phyloP scores from a whole-genome alignment of 2,329 filamentous ascomycete species.

The Elsinoe fawcettii region DNA sequence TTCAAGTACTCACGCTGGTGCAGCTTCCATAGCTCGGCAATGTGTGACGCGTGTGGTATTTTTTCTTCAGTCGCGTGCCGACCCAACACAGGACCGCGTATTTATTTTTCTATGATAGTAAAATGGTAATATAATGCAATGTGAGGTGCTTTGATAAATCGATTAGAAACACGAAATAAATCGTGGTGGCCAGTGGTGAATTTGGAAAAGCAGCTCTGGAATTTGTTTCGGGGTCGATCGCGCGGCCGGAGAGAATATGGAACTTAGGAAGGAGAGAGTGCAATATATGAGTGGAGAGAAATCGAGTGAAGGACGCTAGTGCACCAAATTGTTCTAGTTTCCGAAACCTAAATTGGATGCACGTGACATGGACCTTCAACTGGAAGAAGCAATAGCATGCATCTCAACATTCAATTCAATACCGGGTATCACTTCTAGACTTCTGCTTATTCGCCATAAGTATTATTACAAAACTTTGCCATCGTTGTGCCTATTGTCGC shows the following conservation, averaged over 20 bases:
- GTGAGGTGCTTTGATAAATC: background rate
- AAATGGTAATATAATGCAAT: background rate
- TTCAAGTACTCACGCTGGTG: background rate
- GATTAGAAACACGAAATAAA: background rate
- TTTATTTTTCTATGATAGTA: background rate
- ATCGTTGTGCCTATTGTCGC: too few species aligned
- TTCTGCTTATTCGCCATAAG: too few species aligned
- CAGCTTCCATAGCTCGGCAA: slow-evolving; percentile 5
- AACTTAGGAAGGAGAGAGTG: background rate
- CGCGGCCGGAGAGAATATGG: background rate
- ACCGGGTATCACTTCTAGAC: too few species aligned
- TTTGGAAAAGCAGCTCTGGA: background rate
- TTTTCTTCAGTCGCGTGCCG: background rate
- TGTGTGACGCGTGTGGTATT: background rate
- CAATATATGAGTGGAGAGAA: too few species aligned
- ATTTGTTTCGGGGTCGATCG: background rate
- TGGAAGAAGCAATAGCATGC: background rate
- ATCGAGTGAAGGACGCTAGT: background rate
- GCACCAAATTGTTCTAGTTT: background rate
- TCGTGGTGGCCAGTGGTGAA: background rate
- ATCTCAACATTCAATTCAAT: background rate
- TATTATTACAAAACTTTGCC: too few species aligned
- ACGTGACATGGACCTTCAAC: background rate
- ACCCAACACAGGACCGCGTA: background rate
- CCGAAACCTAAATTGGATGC: background rate